Base-by-base conservation (phyloP, 345 rosid species). In the Salix exigua region DNA sequence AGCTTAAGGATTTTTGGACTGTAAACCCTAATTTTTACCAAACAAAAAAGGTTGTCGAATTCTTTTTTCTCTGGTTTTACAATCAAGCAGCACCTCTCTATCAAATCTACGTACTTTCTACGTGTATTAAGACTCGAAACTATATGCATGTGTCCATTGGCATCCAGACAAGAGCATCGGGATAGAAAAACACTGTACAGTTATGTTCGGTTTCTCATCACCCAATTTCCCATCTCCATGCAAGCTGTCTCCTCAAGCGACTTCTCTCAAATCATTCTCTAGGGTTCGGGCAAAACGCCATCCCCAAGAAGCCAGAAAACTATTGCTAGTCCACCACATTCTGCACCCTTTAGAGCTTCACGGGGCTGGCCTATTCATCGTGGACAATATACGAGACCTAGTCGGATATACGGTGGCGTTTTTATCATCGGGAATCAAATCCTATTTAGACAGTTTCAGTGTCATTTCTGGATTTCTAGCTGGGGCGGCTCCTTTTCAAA, bases 81-180 rank as follows among this genome's bases (percentile, higher is more conserved):
- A 35, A 35, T 5, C 37, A 35, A 5, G 37, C 37, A 35, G 37
- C 37, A 35, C 37, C 0, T 35, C 0, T 35, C 0, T 35, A 0
- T 35, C 37, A 35, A 35, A 5, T 35, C 37, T 35, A 35, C 37
- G n/a, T n/a, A n/a, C n/a, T n/a, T n/a, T 33, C 4, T 33, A 33
- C 35, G 35, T 33, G 35, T 33, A 33, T 4, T 33, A 33, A 33
- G 35, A 33, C 35, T 35, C 37, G 37, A 35, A 35, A 35, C 37
- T 35, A 35, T 6, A 35, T 35, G 37, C 37, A 35, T 71, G 72
- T 80, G 86, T 76, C 85, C 74, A 87, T 51, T 51, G 71, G 81
- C 65, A 84, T 73, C 38, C 38, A 66, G 87, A 86, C 92, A 90
- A 86, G 23, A 48, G 86, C 89, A 83, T 85, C 73, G 90, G 79